phyloP scores from a whole-genome alignment of 495 filamentous ascomycete species.

The Hypoxylon fuscum region DNA sequence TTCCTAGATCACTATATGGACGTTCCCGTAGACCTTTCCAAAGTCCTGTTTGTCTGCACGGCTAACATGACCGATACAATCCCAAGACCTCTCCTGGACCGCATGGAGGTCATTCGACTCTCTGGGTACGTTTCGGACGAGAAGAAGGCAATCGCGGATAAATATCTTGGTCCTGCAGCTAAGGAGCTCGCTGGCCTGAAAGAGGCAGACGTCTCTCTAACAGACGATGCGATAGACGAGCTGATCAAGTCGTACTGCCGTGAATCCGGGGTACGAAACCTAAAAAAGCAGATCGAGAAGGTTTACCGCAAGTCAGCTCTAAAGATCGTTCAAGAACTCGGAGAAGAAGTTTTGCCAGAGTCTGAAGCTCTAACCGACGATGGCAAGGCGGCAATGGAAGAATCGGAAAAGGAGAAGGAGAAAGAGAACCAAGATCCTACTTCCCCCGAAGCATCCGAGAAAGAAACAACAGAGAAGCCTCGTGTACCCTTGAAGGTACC shows the following conservation, averaged over 20 bases:
- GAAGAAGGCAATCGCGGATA: conserved; percentile 98
- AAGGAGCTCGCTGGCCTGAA: conserved; percentile 92
- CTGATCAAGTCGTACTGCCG: conserved; percentile 98
- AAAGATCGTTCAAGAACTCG: conserved; percentile 95
- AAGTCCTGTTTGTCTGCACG: conserved; percentile 98
- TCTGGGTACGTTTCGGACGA: conserved; percentile 98
- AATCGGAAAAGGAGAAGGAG: conserved; percentile 58
- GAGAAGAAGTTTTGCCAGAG: conserved; percentile 85
- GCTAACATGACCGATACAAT: conserved; percentile 99
- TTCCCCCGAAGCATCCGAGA: conserved; percentile 40
- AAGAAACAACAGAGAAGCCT: conserved; percentile 68
- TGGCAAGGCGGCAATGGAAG: conserved; percentile 82
- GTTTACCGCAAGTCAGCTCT: conserved; percentile 97
- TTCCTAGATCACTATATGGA: conserved; percentile 99
- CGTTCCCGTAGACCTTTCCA: conserved; percentile 96
- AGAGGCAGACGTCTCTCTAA: conserved; percentile 85
- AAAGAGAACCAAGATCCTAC: conserved; percentile 32
- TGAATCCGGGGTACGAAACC: conserved; percentile 94
- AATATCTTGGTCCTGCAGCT: conserved; percentile 89
- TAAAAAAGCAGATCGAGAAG: conserved; percentile 99
- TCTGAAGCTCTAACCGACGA: conserved; percentile 85
- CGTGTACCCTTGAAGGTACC: conserved; percentile 86
- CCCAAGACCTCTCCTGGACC: conserved; percentile 89
- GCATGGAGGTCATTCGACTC: conserved; percentile 98
- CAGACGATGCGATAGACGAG: conserved; percentile 87